Evolutionary conservation across 2,329 filamentous ascomycete genomes (phyloP), one percentile per base, ranked within the genome.

Genomic region (Bipolaris oryzae): DNA sequence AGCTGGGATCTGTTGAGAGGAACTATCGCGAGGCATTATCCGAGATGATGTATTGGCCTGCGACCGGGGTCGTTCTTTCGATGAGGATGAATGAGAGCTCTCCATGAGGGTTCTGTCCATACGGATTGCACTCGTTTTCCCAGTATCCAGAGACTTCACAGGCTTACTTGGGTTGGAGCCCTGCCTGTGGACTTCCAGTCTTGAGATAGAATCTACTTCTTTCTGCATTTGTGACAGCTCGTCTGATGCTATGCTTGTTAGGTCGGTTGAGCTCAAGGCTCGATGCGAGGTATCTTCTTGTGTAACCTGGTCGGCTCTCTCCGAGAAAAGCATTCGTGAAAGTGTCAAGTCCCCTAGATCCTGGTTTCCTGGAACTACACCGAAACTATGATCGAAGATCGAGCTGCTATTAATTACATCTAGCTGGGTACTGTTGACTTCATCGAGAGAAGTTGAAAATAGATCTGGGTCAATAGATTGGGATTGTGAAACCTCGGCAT

Each of bases 31-130:
- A 11, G 64, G 64, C 54, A 63, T 63, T 57, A 76, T 69, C 1
- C 71, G 61, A 25, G 70, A 73, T 16, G 67, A 68, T 16, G 66
- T 74, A 31, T 76, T 75, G 9, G 72, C 73, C 49, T 66, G 66
- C 1, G 72, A 74, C 50, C 45, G 66, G 1, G 70, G 70, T 35
- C 71, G 65, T 34, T 62, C 58, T 5, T 58, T 51, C 1, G 62
- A 65, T 5, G 31, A 18, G 38, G 55, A 55, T 15, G 61, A 63
- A 9, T 44, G 38, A 7, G 43, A 47, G 13, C 51, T 55, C 7
- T 53, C 47, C 15, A 52, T 23, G n/a, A 35, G 44, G 13, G 43
- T 2, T 3, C 34, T 49, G 4, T 43, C 52, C 21, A 44, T n/a
- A 21, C 25, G 25, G 2, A 10, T 9, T 5, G 47, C 38, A 2